Percentiles rank a stretch among this genome's conserved stretches.
These are phyloP conservation scores for Phytophthora brassicae DNA, from an alignment of 352 stramenopile species.

Conservation along the genomic window DNA sequence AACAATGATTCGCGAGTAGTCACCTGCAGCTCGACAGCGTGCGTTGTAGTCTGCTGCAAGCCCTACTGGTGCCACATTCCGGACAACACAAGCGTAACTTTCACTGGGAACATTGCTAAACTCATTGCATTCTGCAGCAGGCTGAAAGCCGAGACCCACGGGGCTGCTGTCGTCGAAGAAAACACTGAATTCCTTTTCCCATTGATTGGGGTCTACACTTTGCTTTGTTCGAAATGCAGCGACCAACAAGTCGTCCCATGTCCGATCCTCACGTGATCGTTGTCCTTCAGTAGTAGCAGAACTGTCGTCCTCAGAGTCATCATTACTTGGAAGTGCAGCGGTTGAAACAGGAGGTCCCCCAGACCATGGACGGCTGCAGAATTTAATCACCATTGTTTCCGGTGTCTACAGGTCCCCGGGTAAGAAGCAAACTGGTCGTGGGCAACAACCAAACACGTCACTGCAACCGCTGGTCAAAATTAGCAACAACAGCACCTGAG, in stretches of 20 bases:
- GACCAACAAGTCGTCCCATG: slow-evolving; percentile 29
- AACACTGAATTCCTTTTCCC: slow-evolving; percentile 63
- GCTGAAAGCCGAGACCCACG: slow-evolving; percentile 53
- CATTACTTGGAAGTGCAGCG: background rate
- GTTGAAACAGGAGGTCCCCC: background rate
- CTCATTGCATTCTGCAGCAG: slow-evolving; percentile 14
- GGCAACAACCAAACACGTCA: background rate
- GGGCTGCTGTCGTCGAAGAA: slow-evolving; percentile 51
- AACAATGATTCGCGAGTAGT: slow-evolving; percentile 53
- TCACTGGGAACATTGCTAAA: slow-evolving; percentile 8
- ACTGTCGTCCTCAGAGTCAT: slow-evolving; percentile 27
- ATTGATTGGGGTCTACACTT: slow-evolving; percentile 24
- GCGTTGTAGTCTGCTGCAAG: slow-evolving; percentile 63
- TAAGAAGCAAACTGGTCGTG: slow-evolving; percentile 10
- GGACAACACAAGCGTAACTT: slow-evolving; percentile 49
- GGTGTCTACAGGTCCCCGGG: background rate
- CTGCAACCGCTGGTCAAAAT: background rate
- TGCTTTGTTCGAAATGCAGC: slow-evolving; percentile 20
- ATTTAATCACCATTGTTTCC: slow-evolving; percentile 52
- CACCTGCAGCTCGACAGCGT: slow-evolving; percentile 36
- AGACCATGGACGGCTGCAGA: slow-evolving; percentile 42
- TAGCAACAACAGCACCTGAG: background rate
- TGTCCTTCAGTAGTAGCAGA: background rate
- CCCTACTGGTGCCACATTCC: slow-evolving; percentile 36
- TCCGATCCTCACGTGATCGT: slow-evolving; percentile 19